Conservation (phyloP, 2,329 filamentous ascomycete species). For the Neofusicoccum sp. region DNA sequence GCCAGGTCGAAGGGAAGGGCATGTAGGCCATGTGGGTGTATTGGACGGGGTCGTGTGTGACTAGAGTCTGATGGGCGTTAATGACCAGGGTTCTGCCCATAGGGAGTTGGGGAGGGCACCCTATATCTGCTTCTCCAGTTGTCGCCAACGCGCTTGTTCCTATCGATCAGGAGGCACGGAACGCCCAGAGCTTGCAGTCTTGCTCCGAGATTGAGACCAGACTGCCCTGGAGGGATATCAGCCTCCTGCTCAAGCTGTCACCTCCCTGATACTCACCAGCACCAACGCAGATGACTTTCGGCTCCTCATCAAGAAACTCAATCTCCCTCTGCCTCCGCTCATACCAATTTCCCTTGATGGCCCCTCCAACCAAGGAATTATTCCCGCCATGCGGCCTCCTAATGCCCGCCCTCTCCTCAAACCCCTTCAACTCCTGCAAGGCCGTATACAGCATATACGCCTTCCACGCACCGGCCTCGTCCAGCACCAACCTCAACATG, state of each 20-base stretch:
- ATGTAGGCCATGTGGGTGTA: constrained; percentile 57
- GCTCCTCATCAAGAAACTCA: constrained; percentile 44
- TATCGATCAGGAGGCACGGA: constrained; percentile 45
- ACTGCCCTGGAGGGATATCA: constrained; percentile 30
- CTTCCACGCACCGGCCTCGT: constrained; percentile 54
- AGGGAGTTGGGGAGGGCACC: background rate
- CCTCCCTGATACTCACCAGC: constrained; percentile 29
- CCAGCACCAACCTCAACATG: constrained; percentile 51
- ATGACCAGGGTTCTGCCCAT: background rate
- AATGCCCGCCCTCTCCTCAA: constrained; percentile 50
- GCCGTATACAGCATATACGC: constrained; percentile 64
- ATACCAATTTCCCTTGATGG: constrained; percentile 47
- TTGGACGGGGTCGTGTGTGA: constrained; percentile 66
- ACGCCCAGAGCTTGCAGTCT: constrained; percentile 42
- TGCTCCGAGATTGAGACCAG: constrained; percentile 34
- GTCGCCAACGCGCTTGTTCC: constrained; percentile 47
- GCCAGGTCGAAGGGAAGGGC: constrained; percentile 64
- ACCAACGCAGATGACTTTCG: constrained; percentile 61
- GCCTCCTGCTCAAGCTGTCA: background rate
- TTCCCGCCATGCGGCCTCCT: constrained; percentile 57
- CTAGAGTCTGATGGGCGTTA: constrained; percentile 43
- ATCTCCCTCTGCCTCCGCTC: constrained; percentile 37
- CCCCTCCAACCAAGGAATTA: constrained; percentile 61
- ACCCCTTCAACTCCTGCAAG: constrained; percentile 53
- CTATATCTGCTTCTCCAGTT: constrained; percentile 52